phyloP scores from a whole-genome alignment of 768 basidiomycete species.

The Asterophora parasitica region DNA sequence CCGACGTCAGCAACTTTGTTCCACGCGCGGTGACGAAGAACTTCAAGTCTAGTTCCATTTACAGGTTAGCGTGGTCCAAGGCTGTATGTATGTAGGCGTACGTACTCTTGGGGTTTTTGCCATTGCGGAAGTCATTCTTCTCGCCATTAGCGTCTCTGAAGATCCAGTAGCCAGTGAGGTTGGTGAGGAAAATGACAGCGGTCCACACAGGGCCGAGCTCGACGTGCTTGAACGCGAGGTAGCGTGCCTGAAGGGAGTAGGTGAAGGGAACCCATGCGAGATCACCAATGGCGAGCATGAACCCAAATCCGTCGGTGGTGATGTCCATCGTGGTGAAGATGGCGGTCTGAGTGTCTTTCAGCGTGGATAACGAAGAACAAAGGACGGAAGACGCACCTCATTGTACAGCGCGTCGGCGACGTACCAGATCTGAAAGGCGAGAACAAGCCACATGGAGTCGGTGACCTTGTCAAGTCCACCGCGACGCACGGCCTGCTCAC shows the following conservation, averaged over 20 bases:
- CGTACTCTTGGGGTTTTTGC: slow-evolving; percentile 89
- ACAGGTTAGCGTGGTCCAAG: no score
- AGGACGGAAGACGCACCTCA: slow-evolving; percentile 52
- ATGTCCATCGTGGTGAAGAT: slow-evolving; percentile 97
- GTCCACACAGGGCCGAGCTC: slow-evolving; percentile 65
- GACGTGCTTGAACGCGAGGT: slow-evolving; percentile 84
- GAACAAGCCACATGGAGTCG: slow-evolving; percentile 89
- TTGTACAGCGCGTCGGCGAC: slow-evolving; percentile 85
- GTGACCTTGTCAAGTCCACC: slow-evolving; percentile 66
- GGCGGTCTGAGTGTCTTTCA: slow-evolving; percentile 50
- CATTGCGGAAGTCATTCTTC: slow-evolving; percentile 94
- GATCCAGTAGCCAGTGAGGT: slow-evolving; percentile 81
- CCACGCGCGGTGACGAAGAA: slow-evolving; percentile 62
- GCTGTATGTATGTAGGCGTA: slow-evolving; percentile 16
- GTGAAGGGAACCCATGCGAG: slow-evolving; percentile 92
- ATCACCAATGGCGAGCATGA: slow-evolving; percentile 95
- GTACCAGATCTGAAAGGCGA: slow-evolving; percentile 84
- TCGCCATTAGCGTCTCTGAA: slow-evolving; percentile 87
- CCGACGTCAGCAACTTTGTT: slow-evolving; percentile 86
- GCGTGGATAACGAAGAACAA: background rate
- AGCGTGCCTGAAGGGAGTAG: slow-evolving; percentile 91
- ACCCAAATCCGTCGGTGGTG: slow-evolving; percentile 95
- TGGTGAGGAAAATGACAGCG: slow-evolving; percentile 54
- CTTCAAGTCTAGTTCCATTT: slow-evolving; percentile 11
- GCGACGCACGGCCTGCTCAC: slow-evolving; percentile 81